Evolutionary conservation across 2,329 filamentous ascomycete genomes (phyloP).

Genomic region (Sarocladiaceae sp.): DNA sequence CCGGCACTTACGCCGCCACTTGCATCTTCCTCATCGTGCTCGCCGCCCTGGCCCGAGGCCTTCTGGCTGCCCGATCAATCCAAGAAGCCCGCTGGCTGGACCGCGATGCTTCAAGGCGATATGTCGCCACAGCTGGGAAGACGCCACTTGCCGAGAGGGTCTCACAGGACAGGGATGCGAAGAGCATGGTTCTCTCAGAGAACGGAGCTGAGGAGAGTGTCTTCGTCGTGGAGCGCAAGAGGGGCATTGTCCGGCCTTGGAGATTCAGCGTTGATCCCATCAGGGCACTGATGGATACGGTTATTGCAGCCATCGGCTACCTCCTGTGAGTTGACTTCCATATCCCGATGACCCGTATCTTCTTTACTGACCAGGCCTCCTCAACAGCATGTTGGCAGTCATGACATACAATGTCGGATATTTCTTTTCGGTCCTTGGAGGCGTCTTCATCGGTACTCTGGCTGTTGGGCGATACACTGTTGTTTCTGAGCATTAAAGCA

Average conservation of each 20-base stretch:
- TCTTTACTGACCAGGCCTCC: neutral
- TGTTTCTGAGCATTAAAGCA: conserved; percentile 39
- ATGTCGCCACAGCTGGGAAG: conserved; percentile 68
- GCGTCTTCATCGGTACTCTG: conserved; percentile 83
- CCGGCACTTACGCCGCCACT: conserved; percentile 76
- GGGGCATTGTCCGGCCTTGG: conserved; percentile 61
- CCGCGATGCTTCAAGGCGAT: conserved; percentile 68
- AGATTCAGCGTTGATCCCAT: conserved; percentile 75
- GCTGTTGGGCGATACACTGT: conserved; percentile 66
- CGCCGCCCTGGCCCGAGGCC: conserved; percentile 61
- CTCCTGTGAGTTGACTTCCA: conserved; percentile 63
- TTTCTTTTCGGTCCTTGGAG: conserved; percentile 73
- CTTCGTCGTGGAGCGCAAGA: conserved; percentile 61
- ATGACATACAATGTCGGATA: conserved; percentile 90
- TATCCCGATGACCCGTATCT: conserved; percentile 8
- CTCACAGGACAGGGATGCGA: conserved; percentile 55
- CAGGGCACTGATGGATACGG: conserved; percentile 64
- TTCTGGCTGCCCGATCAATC: conserved; percentile 68
- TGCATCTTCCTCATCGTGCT: conserved; percentile 88
- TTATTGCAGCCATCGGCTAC: conserved; percentile 75
- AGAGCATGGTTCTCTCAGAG: conserved; percentile 63
- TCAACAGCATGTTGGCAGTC: conserved; percentile 81
- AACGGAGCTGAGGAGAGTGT: conserved; percentile 81
- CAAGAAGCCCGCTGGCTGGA: conserved; percentile 63
- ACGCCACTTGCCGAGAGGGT: conserved; percentile 54